A percentile compares a stretch with the other conserved stretches of the same genome.
Evolutionary conservation across 192 early-diverging fungal species (phyloP).

Genomic region (Podila horticola): DNA sequence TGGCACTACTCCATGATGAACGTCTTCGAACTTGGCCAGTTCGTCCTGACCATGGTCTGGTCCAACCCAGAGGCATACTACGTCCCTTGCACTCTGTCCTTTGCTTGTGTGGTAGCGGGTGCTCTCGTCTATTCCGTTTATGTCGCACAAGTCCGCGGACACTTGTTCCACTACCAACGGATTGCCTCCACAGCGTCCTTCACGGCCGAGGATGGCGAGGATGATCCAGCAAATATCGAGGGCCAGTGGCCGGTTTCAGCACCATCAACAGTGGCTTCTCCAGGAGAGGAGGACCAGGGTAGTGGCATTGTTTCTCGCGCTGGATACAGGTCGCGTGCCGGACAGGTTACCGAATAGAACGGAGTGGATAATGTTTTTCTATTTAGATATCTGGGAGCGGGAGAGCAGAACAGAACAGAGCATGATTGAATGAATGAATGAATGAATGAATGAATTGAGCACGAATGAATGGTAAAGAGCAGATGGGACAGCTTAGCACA

Average conservation of each 20-base stretch:
- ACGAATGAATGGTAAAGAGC: not conserved
- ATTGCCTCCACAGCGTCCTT: constrained; percentile 21
- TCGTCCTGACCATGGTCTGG: constrained; percentile 48
- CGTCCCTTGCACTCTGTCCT: constrained; percentile 45
- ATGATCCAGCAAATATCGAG: not conserved
- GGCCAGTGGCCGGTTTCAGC: not conserved
- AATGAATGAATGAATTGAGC: not conserved
- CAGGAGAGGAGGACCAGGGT: too few relatives aligned
- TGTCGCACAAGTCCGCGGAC: constrained; percentile 30
- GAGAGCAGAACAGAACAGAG: too few relatives aligned
- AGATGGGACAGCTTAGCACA: not conserved
- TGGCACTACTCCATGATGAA: constrained; percentile 52
- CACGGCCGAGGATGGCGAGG: not conserved
- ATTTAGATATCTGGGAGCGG: too few relatives aligned
- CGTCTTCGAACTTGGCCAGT: constrained; percentile 31
- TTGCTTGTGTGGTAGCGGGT: constrained; percentile 26
- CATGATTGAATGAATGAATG: not conserved
- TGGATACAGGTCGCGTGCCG: too few relatives aligned
- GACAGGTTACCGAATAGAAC: too few relatives aligned
- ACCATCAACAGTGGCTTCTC: not conserved
- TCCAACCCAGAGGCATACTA: constrained; percentile 39
- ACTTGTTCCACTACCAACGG: constrained; percentile 51
- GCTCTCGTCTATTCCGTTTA: constrained; percentile 38
- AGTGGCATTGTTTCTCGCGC: too few relatives aligned
- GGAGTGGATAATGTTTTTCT: too few relatives aligned